These are phyloP conservation scores for Cladorrhinum samala DNA, from an alignment of 495 filamentous ascomycete species.

Conservation along the genomic window DNA sequence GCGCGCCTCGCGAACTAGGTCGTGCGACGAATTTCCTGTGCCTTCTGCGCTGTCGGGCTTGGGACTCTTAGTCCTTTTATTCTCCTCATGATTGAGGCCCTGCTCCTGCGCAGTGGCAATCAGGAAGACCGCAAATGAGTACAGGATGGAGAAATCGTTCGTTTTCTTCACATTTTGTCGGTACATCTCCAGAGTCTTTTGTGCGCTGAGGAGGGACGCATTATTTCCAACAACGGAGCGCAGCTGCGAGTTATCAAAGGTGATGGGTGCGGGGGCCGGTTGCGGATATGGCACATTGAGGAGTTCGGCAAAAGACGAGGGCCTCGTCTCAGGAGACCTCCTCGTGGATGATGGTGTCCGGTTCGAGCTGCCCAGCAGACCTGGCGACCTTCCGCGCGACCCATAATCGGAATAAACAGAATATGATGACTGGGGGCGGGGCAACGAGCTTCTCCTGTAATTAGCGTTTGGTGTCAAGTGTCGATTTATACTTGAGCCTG, in stretches of 20 bases:
- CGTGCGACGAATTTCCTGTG: conserved; percentile 45
- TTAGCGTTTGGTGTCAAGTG: conserved; percentile 52
- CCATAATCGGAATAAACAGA: conserved; percentile 63
- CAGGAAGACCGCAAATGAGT: conserved; percentile 93
- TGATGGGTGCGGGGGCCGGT: conserved; percentile 65
- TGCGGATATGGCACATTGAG: conserved; percentile 86
- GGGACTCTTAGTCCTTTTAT: conserved; percentile 38
- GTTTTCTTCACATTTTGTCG: conserved; percentile 94
- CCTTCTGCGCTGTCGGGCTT: conserved; percentile 39
- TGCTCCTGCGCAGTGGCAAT: conserved; percentile 75
- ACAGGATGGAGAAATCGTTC: conserved; percentile 78
- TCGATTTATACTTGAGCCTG: conserved; percentile 41
- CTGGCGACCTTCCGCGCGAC: conserved; percentile 54
- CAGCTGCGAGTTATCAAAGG: conserved; percentile 71
- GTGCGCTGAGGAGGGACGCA: conserved; percentile 80
- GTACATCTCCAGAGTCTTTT: conserved; percentile 96
- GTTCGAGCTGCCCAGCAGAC: conserved; percentile 39
- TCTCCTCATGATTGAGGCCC: conserved; percentile 36
- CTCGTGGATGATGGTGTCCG: conserved; percentile 56
- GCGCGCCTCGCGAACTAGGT: conserved; percentile 80
- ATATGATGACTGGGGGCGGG: conserved; percentile 65
- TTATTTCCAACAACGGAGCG: conserved; percentile 75
- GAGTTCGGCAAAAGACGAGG: conserved; percentile 78
- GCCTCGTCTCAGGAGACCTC: conserved; percentile 69
- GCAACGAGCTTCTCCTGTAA: conserved; percentile 48